These are phyloP conservation scores for Cryptococcus sp. DNA, from an alignment of 1,284 basidiomycete genomes.

Conservation along the genomic window DNA sequence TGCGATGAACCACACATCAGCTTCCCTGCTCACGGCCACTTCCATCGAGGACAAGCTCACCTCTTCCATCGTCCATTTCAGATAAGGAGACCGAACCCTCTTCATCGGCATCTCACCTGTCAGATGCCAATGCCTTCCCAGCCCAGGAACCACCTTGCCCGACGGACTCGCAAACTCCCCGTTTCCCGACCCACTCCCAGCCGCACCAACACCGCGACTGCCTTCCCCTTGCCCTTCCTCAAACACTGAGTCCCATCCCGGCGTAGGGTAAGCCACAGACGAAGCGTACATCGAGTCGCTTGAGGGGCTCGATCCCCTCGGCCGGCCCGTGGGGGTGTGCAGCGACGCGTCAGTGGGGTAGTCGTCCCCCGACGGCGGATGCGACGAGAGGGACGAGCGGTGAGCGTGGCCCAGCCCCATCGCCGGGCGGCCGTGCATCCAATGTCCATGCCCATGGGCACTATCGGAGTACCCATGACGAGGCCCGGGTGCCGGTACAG, in stretches of 20 bases:
- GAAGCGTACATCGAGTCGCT: conserved; percentile 20
- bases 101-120: conserved; percentile 40
- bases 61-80: conserved; percentile 49
- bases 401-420: too few species aligned
- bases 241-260: conserved; percentile 4
- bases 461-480: not conserved
- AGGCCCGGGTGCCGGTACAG: too few species aligned
- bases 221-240: conserved; percentile 7
- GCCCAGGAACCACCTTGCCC: conserved; percentile 39
- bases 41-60: conserved; percentile 18
- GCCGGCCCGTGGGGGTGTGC: conserved; percentile 22
- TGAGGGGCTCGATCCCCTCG: conserved; percentile 20
- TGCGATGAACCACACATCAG: conserved; percentile 10
- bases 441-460: not conserved
- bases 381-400: not conserved
- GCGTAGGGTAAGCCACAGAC: conserved; percentile 14
- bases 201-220: not conserved
- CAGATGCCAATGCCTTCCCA: conserved; percentile 47
- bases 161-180: conserved; percentile 35
- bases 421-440: too few species aligned
- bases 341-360: conserved; percentile 22
- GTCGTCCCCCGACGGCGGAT: conserved; percentile 7
- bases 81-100: conserved; percentile 42
- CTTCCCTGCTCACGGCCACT: not conserved
- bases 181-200: not conserved